These are phyloP conservation scores for Phoma sp. DNA, from an alignment of 2,329 filamentous ascomycete genomes.

Conservation along the genomic window DNA sequence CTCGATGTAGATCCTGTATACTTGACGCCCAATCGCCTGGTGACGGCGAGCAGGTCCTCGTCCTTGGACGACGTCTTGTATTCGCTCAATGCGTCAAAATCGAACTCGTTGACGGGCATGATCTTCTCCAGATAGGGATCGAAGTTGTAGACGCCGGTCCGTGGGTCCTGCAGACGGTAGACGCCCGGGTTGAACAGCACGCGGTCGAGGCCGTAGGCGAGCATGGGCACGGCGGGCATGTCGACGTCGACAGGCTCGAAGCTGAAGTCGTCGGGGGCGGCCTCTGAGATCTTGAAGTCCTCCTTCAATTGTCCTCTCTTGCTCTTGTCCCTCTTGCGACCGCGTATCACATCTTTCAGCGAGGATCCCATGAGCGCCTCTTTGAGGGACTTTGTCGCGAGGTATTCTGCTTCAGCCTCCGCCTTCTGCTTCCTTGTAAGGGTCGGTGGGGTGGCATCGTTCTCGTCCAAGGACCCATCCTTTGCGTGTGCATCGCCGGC, in stretches of 20 bases:
- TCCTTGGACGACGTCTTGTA: conserved; percentile 96
- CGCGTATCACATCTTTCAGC: neutral
- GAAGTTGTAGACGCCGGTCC: conserved; percentile 92
- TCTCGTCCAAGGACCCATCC: neutral
- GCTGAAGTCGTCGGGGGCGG: conserved; percentile 40
- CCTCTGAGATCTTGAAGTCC: conserved; percentile 31
- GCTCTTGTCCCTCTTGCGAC: conserved; percentile 14
- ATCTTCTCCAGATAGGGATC: conserved; percentile 92
- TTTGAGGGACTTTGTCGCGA: conserved; percentile 26
- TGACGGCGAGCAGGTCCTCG: conserved; percentile 71
- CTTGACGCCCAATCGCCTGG: conserved; percentile 71
- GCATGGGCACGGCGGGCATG: conserved; percentile 64
- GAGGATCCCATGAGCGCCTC: conserved; percentile 29
- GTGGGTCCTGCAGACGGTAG: conserved; percentile 87
- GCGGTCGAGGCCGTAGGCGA: conserved; percentile 80
- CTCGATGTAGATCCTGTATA: conserved; percentile 97
- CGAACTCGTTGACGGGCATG: conserved; percentile 92
- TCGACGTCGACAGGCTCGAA: conserved; percentile 52
- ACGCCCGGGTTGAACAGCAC: conserved; percentile 93
- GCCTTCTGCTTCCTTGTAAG: neutral
- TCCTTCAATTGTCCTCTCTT: conserved; percentile 8
- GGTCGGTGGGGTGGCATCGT: neutral
- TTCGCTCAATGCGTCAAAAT: conserved; percentile 83
- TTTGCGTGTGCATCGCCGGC: neutral
- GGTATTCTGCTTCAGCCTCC: neutral